Evolutionary conservation across 1,284 basidiomycete species (phyloP), one percentile per base, ranked within the genome.

Genomic region (Caloboletus firmus): DNA sequence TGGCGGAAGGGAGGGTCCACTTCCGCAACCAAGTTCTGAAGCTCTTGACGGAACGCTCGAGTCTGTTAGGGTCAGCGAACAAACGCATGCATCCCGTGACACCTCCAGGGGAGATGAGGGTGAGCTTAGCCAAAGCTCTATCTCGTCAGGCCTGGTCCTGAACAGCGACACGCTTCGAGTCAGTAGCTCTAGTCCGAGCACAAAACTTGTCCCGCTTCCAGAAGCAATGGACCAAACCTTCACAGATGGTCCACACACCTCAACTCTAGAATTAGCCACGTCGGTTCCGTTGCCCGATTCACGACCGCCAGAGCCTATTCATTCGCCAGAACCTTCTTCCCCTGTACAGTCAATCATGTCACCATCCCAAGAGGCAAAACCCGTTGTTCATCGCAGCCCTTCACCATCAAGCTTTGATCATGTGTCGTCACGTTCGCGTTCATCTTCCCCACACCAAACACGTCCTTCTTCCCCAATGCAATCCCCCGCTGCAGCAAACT

Each of bases 211-310:
- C 11, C 34, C 11, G 2, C 26, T 35, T 49, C 18, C 36, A 30
- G 47, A 44, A 26, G 11, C n/a, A 30, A 43, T 20, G 5, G 35
- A 43, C n/a, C 35, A 51, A 39, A 45, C 18, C 37, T 4, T 0
- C 3, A 18, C 31, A 17, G 26, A n/a, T 32, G 20, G 9, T 24
- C 8, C 30, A 8, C 31, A 26, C 2, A 13, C 3, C 7, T 32
- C 52, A 18, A 48, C 10, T 11, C 35, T 55, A 18, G 64, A 61
- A 34, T 35, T 55, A 3, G 60, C 64, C 13, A 36, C 48, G 6
- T 61, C 62, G 15, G 59, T 49, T 45, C 47, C 66, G 32, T 47
- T 68, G 11, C 62, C 63, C 20, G 55, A 59, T 40, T 65, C 64
- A 31, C 62, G 52, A 4, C 44, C 63, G 26, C 41, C 28, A 18